Percentiles rank a stretch among this genome's conserved stretches.
phyloP scores from a whole-genome alignment of 2,329 filamentous ascomycete genomes.

The Diaporthe australafricana region DNA sequence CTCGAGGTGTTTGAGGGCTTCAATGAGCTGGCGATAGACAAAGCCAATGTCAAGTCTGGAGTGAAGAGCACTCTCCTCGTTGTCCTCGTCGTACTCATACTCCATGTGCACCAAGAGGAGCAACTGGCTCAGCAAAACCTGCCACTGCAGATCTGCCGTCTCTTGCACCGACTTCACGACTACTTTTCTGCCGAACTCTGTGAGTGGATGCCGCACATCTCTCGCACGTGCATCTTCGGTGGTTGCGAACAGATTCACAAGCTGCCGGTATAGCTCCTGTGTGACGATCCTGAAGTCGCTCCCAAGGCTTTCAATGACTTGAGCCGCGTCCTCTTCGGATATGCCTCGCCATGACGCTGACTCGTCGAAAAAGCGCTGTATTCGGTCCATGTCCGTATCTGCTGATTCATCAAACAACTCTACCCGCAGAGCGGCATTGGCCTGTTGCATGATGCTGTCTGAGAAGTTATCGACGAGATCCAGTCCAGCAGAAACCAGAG shows the following conservation, averaged over 20 bases:
- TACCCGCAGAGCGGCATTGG: conserved; percentile 73
- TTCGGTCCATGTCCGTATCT: conserved; percentile 76
- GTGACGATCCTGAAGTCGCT: conserved; percentile 71
- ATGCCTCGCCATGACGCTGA: conserved; percentile 83
- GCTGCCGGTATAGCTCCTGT: conserved; percentile 63
- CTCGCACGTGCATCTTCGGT: conserved; percentile 58
- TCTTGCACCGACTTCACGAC: conserved; percentile 84
- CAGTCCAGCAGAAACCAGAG: conserved; percentile 76
- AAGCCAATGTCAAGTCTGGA: conserved; percentile 72
- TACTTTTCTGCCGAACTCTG: conserved; percentile 80
- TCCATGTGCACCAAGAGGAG: conserved; percentile 89
- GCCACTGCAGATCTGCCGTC: conserved; percentile 77
- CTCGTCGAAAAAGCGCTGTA: conserved; percentile 82
- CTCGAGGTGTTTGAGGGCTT: conserved; percentile 78
- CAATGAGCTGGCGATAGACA: conserved; percentile 77
- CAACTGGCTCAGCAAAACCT: conserved; percentile 83
- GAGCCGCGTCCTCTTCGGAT: conserved; percentile 82
- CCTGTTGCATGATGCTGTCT: conserved; percentile 75
- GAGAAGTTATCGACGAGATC: conserved; percentile 78
- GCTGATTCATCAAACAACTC: conserved; percentile 82
- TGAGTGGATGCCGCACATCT: conserved; percentile 66
- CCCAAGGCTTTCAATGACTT: conserved; percentile 77
- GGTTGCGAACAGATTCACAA: conserved; percentile 60
- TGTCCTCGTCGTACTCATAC: conserved; percentile 74
- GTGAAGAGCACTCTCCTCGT: conserved; percentile 74